Evolutionary conservation across 176 grass and related monocot genomes (phyloP), one percentile per base, ranked within the genome.

Genomic region (Microstegium vimineum): DNA sequence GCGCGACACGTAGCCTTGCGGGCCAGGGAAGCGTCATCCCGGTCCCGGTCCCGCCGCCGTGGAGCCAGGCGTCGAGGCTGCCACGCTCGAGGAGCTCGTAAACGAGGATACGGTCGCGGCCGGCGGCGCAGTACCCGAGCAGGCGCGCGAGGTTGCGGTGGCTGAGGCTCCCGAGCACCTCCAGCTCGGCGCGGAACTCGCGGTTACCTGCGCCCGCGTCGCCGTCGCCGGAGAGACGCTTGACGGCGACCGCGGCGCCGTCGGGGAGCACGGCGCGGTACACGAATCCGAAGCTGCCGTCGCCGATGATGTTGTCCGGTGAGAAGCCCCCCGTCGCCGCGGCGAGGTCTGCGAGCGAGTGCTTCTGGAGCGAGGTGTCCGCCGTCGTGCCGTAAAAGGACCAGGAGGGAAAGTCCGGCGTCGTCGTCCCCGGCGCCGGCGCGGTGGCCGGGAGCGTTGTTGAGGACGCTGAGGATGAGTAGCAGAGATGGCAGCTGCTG

Each of bases 241-340:
- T 98, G 1, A 98, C 92, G 6, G 92, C 95, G 8, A 94, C 90
- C 11, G 66, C 84, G 16, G 27, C 42, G 49, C 88, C 88, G 38
- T 46, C 79, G 0, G 88, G 74, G 2, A 98, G 84, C 41, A 79
- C 83, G 23, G 95, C 95, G 74, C 91, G 90, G 84, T 98, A 98
- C 33, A 98, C 95, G 84, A 98, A 94, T 52, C 95, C 90, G 78
- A 94, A 98, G 85, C 92, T 88, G 11, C 92, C 95, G 85, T 98
- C 95, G 1, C 95, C 95, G 78, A 98, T 91, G 80, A 93, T 97
- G 36, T 89, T 87, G 41, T 94, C 92, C 9, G 90, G 64, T 18
- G 86, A 80, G 95, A 98, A 98, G 1, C 86, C 83, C 11, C 77
- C 82, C 1, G 95, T 98, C 10, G 95, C 95, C 7, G 84, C 76